Percentiles rank a stretch among this genome's conserved stretches.
Conservation (phyloP, 345 rosid genomes). For the Citrus trifoliata region DNA sequence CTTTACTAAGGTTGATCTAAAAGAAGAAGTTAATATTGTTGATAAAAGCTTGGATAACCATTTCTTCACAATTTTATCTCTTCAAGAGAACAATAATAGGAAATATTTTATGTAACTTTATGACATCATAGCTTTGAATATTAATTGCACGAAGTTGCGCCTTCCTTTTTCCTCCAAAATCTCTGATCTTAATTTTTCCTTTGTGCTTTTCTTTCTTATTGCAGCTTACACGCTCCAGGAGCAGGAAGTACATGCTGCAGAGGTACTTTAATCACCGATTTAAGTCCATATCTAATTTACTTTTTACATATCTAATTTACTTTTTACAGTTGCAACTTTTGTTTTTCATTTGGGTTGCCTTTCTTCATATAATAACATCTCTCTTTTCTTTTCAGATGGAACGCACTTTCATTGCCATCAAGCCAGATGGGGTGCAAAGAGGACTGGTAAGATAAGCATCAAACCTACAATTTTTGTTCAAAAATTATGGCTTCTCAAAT, state of each 20-base stretch:
- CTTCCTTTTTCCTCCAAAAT: neutral
- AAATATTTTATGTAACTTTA: neutral
- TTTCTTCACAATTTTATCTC: neutral
- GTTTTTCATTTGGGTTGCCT: neutral
- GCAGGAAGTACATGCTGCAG: constrained; percentile 85
- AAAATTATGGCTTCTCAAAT: neutral
- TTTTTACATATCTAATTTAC: neutral
- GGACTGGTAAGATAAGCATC: constrained; percentile 67
- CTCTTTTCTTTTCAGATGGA: constrained; percentile 52
- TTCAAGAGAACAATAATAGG: neutral
- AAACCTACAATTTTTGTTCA: neutral
- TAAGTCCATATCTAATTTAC: neutral
- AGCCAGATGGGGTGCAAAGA: constrained; percentile 98
- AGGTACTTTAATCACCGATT: constrained; percentile 42
- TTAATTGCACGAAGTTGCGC: neutral
- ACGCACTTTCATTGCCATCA: constrained; percentile 95
- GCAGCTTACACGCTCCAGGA: constrained; percentile 85
- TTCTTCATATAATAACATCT: neutral
- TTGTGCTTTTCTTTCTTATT: constrained; percentile 14
- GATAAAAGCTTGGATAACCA: neutral
- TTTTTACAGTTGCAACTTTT: neutral
- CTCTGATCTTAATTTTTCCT: neutral
- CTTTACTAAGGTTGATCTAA: neutral
- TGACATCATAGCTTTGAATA: neutral
- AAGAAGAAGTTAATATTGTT: neutral